Base-by-base conservation (phyloP, 768 basidiomycete species). In the Mycena galericulata region DNA sequence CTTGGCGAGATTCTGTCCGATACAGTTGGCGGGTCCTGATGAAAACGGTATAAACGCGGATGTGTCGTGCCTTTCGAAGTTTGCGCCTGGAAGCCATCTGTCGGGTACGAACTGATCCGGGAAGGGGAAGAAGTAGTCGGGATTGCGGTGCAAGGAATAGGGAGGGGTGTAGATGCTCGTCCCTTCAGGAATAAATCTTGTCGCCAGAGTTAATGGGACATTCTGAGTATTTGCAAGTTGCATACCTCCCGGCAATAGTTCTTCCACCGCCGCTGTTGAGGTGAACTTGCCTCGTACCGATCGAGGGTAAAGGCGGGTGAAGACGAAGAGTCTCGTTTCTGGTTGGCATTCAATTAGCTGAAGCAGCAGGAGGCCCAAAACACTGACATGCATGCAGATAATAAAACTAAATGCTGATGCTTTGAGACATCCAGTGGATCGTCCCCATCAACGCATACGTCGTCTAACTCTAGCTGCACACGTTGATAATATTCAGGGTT, bases 261-360 rank as follows among this genome's bases (percentile, higher is more conserved):
- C 68, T 56, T 9, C 47, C n/a, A n/a, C n/a, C 61, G 18, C 34
- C 18, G 5, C 12, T 40, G 40, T 29, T 7, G 27, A 49, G 41
- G 71, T 62, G 61, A 72, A 11, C 76, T 76, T 17, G 78, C 74
- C 40, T 76, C 74, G 50, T 84, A 80, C 71, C 84, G 81, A 50
- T 81, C 76, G 45, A 80, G 47, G 86, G 80, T n/a, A 88, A 72
- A 9, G 88, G 81, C 14, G 87, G 85, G 62, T 81, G 81, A 24
- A 89, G 77, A 38, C 87, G 82, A 30, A 89, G 74, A 0, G 81
- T 76, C 59, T 88, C 87, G 43, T 87, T 86, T 68, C 87, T 88
- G 59, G 51, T 17, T 45, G n/a, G 6, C 45, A 34, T 17, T 27
- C 8, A 36, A 36, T 54, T 22, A 54, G 24, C 27, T 38, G 3